Base-by-base conservation (phyloP, 2,329 filamentous ascomycete species). In the Aspergillus sp. region DNA sequence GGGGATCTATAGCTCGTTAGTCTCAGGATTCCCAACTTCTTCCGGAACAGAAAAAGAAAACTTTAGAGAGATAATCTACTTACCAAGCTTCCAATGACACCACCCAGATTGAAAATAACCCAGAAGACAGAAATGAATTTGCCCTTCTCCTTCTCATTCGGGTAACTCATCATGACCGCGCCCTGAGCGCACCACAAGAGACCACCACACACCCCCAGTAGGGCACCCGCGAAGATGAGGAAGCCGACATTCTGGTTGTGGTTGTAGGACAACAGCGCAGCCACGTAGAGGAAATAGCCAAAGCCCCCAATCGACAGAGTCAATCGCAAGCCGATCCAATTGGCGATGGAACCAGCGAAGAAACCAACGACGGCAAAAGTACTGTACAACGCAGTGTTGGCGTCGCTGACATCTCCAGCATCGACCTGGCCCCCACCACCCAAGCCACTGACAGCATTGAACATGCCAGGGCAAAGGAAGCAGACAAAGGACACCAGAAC, bases 61-160 rank as follows among this genome's bases (percentile, higher is more conserved):
- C 2, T 10, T 47, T n/a, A n/a, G n/a, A n/a, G n/a, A n/a, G n/a
- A n/a, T n/a, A n/a, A n/a, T n/a, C n/a, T n/a, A 64, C 76, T 64
- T 68, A 81, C 78, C 72, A 82, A 63, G 60, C 83, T 82, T 52
- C 90, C 90, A 65, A 96, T 88, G 51, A 95, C 89, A 58, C 83
- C 89, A 57, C 90, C 90, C 49, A 90, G 68, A 69, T 95, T 95
- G 77, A 95, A 96, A 60, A 96, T 94, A 65, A 89, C 82, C 90
- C 90, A 95, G 71, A 95, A 95, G 73, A 82, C 83, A 50, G 86
- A 86, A 65, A 95, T 94, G 66, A 89, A 95, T 49, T 83, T 82
- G 40, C 90, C 90, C 75, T 95, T 95, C 53, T 81, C 79, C 32
- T 80, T 68, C 69, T 95, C 90, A 19, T 79, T 74, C 1, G 89